A percentile compares a stretch with the other conserved stretches of the same genome.
These are phyloP conservation scores for Rosa hybrid DNA, from an alignment of 331 rosid species.

Conservation along the genomic window DNA sequence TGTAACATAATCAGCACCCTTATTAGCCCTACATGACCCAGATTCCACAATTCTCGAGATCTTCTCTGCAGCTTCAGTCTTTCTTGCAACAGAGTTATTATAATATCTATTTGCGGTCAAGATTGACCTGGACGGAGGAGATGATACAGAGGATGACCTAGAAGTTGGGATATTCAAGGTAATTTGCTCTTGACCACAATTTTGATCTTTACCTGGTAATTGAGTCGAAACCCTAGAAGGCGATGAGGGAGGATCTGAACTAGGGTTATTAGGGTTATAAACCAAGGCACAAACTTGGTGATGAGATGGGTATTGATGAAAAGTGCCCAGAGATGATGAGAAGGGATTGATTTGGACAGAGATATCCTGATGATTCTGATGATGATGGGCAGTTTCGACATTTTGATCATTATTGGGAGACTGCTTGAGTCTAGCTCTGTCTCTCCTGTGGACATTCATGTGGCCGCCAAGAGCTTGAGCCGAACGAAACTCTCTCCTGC, in stretches of 20 bases:
- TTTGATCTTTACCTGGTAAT: slow-evolving; percentile 26
- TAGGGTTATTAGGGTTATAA: slow-evolving; percentile 55
- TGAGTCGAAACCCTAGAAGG: slow-evolving; percentile 43
- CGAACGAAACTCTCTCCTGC: slow-evolving; percentile 86
- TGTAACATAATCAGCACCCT: slow-evolving; percentile 29
- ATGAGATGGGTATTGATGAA: slow-evolving; percentile 35
- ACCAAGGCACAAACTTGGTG: slow-evolving; percentile 42
- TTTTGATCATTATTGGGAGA: slow-evolving; percentile 42
- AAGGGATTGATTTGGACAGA: slow-evolving; percentile 29
- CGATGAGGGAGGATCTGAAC: slow-evolving; percentile 38
- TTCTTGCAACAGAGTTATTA: slow-evolving; percentile 22
- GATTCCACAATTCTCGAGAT: slow-evolving; percentile 45
- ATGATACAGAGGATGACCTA: slow-evolving; percentile 37
- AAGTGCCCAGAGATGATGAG: slow-evolving; percentile 27
- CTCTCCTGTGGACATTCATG: slow-evolving; percentile 95
- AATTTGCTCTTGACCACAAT: slow-evolving; percentile 19
- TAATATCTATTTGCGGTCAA: slow-evolving; percentile 34
- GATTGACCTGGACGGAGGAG: slow-evolving; percentile 47
- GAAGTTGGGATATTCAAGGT: slow-evolving; percentile 27
- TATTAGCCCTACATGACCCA: slow-evolving; percentile 28
- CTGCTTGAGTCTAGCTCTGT: slow-evolving; percentile 80
- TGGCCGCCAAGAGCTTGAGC: slow-evolving; percentile 98
- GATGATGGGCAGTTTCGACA: slow-evolving; percentile 31
- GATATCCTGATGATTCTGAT: slow-evolving; percentile 1
- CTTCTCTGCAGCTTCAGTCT: slow-evolving; percentile 26